Conservation (phyloP, 2,329 filamentous ascomycete genomes). For the Orbilia oligospora region DNA sequence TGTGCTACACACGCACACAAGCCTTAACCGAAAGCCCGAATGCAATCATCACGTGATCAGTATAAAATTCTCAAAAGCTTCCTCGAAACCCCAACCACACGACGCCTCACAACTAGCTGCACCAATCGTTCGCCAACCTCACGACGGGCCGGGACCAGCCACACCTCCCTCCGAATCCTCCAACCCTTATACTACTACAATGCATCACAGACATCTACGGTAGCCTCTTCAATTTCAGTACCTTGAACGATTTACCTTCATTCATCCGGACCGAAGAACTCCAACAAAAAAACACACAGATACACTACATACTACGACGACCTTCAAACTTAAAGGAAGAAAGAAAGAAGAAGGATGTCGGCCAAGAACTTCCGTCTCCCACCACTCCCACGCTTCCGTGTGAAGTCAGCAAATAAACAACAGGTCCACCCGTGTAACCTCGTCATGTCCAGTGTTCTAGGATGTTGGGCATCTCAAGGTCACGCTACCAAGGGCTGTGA, state of each 20-base stretch:
- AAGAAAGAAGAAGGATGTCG: slow-evolving; percentile 34
- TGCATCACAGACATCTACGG: slow-evolving; percentile 36
- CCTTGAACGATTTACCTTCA: no score
- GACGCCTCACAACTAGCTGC: neutral
- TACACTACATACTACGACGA: neutral
- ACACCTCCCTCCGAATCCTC: neutral
- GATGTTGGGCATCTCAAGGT: slow-evolving; percentile 70
- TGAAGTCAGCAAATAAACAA: slow-evolving; percentile 75
- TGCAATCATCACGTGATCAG: slow-evolving; percentile 36
- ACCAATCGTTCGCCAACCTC: neutral
- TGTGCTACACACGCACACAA: neutral
- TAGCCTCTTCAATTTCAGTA: slow-evolving; percentile 17
- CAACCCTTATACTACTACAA: slow-evolving; percentile 8
- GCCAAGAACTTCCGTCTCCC: slow-evolving; percentile 69
- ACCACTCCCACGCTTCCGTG: slow-evolving; percentile 75
- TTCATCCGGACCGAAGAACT: no score
- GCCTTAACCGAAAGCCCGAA: neutral
- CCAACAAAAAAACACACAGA: neutral
- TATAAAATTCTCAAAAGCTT: slow-evolving; percentile 45
- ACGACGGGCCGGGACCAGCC: neutral
- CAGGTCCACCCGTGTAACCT: slow-evolving; percentile 76
- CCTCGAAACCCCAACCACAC: slow-evolving; percentile 20
- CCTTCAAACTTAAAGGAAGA: no score
- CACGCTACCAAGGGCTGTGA: slow-evolving; percentile 73
- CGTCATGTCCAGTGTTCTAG: slow-evolving; percentile 76